Conservation (phyloP, 208 protist species). For the Endotrypanum monterogeii region DNA sequence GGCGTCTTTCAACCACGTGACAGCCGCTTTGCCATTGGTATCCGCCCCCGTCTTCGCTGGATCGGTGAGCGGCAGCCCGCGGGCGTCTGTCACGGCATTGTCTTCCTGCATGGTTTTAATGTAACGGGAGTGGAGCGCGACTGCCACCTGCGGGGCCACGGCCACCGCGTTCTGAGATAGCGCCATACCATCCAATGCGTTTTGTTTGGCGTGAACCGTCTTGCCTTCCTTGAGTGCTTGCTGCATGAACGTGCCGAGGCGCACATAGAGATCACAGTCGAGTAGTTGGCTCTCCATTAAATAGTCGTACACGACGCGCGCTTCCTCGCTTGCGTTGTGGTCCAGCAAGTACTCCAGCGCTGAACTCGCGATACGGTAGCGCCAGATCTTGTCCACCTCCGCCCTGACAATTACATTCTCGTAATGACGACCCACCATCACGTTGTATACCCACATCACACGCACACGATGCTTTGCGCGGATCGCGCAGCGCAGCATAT, state of each 20-base stretch:
- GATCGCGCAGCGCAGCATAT: constrained; percentile 85
- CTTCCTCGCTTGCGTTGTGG: constrained; percentile 69
- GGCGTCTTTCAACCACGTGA: constrained; percentile 60
- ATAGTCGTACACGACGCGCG: constrained; percentile 70
- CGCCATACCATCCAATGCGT: constrained; percentile 42
- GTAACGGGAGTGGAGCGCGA: constrained; percentile 62
- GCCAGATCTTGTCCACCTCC: constrained; percentile 81
- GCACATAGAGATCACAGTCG: constrained; percentile 80
- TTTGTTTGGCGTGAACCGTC: constrained; percentile 34
- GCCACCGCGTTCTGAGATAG: constrained; percentile 54
- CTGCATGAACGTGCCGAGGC: constrained; percentile 73
- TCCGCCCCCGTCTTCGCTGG: constrained; percentile 11
- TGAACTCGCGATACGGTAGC: constrained; percentile 71
- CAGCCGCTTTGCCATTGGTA: constrained; percentile 18
- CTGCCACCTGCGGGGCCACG: constrained; percentile 75
- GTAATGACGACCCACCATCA: constrained; percentile 83
- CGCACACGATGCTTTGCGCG: constrained; percentile 76
- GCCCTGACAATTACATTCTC: constrained; percentile 86
- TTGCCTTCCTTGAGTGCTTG: constrained; percentile 79
- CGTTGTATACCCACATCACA: constrained; percentile 91
- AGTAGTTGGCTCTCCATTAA: constrained; percentile 63
- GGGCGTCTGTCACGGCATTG: constrained; percentile 13
- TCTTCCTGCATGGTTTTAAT: constrained; percentile 25
- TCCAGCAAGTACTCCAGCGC: constrained; percentile 81
- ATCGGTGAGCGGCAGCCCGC: constrained; percentile 25